Evolutionary conservation across 2,329 filamentous ascomycete species (phyloP).

Genomic region (Ceratocystis alfenasii): DNA sequence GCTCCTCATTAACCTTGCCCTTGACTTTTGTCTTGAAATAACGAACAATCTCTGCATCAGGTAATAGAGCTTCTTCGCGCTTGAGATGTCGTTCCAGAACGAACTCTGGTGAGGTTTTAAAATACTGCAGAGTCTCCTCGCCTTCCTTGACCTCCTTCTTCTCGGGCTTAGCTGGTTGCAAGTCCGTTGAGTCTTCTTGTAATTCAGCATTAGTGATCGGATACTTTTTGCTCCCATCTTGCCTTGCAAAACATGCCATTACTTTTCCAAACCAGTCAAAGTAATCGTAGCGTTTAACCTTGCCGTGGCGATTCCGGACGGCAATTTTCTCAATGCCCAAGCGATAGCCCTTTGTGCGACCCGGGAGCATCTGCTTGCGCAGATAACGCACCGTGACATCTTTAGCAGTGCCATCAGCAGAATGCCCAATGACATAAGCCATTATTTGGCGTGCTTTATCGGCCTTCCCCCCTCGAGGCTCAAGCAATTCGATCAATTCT

Average conservation of each 20-base stretch:
- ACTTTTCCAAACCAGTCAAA: conserved; percentile 82
- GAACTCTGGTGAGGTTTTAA: conserved; percentile 75
- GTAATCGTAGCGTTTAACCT: conserved; percentile 61
- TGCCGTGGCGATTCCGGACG: conserved; percentile 64
- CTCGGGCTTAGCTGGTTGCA: conserved; percentile 59
- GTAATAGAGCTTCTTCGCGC: conserved; percentile 76
- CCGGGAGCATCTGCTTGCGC: conserved; percentile 67
- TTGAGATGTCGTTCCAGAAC: conserved; percentile 77
- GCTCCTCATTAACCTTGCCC: conserved; percentile 60
- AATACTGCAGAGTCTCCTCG: conserved; percentile 73
- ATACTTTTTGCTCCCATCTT: conserved; percentile 31
- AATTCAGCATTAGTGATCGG: conserved; percentile 62
- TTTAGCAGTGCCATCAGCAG: conserved; percentile 75
- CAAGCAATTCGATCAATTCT: conserved; percentile 61
- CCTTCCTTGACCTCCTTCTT: conserved; percentile 63
- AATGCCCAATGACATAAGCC: conserved; percentile 76
- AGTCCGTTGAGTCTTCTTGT: conserved; percentile 63
- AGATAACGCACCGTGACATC: conserved; percentile 90
- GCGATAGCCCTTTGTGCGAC: conserved; percentile 76
- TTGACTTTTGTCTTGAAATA: conserved; percentile 65
- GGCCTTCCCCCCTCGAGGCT: conserved; percentile 70
- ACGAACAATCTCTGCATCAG: conserved; percentile 56
- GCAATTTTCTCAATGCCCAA: conserved; percentile 70
- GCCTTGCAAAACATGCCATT: conserved; percentile 58
- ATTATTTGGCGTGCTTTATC: conserved; percentile 82